phyloP scores from a whole-genome alignment of 2,329 filamentous ascomycete genomes.

The Delphinella strobiligena region DNA sequence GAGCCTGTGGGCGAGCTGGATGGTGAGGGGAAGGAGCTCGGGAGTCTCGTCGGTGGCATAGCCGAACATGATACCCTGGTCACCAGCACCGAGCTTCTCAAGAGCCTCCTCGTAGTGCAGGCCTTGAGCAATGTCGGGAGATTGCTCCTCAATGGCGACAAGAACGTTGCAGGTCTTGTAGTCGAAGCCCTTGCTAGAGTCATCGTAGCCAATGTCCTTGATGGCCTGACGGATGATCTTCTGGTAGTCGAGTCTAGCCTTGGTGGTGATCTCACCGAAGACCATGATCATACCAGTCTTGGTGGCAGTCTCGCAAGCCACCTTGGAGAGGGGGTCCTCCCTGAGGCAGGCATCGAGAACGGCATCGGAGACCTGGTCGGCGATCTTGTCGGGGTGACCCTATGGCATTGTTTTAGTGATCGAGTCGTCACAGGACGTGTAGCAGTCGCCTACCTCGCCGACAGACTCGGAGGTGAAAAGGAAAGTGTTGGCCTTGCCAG shows the following conservation, averaged over 20 bases:
- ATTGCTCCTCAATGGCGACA: conserved; percentile 98
- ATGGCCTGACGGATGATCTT: conserved; percentile 88
- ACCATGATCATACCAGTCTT: conserved; percentile 99
- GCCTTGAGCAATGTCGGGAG: conserved; percentile 96
- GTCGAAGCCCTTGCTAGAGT: conserved; percentile 95
- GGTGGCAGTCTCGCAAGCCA: conserved; percentile 97
- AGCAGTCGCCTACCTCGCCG: conserved; percentile 39
- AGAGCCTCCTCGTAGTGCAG: conserved; percentile 96
- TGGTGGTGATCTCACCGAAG: conserved; percentile 97
- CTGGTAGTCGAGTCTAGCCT: conserved; percentile 93
- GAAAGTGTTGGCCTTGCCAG: conserved; percentile 14
- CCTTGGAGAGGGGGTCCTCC: conserved; percentile 92
- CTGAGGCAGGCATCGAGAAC: conserved; percentile 94
- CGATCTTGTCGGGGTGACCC: conserved; percentile 24
- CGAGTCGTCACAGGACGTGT: no score
- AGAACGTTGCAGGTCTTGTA: conserved; percentile 99
- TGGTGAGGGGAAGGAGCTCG: conserved; percentile 87
- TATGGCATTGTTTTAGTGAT: conserved; percentile 12
- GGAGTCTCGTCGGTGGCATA: conserved; percentile 99
- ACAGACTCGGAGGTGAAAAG: conserved; percentile 41
- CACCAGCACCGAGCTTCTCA: conserved; percentile 95
- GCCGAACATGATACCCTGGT: conserved; percentile 99
- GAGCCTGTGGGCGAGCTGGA: conserved; percentile 91
- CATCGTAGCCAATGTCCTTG: conserved; percentile 98
- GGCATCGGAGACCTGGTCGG: conserved; percentile 94